Evolutionary conservation across 2,329 filamentous ascomycete species (phyloP).

Genomic region (Metarhizium humberi): DNA sequence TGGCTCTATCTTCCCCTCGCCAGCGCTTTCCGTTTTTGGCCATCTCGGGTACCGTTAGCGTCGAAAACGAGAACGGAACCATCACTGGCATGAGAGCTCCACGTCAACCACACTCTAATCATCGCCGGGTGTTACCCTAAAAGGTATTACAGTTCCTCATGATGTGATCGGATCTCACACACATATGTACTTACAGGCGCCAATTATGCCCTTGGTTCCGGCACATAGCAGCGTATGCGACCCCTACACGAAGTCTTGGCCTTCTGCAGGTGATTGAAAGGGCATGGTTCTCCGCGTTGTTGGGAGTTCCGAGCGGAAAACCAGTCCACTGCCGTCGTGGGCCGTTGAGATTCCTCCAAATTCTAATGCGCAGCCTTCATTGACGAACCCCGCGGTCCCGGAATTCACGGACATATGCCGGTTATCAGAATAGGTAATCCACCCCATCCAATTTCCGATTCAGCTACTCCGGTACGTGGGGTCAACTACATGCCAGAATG

Average conservation of each 20-base stretch:
- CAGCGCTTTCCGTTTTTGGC: conserved; percentile 1
- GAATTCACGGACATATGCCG: no score
- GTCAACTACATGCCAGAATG: no score
- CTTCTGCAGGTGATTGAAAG: no score
- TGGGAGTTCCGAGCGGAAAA: no score
- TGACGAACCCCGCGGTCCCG: no score
- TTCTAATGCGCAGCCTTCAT: no score
- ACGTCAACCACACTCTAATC: not conserved
- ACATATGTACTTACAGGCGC: not conserved
- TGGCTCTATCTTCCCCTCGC: not conserved
- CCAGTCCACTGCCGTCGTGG: no score
- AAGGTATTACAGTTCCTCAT: not conserved
- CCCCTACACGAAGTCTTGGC: not conserved
- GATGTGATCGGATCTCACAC: not conserved
- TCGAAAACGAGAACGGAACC: not conserved
- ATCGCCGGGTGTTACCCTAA: conserved; percentile 2
- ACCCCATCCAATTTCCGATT: no score
- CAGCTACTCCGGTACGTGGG: no score
- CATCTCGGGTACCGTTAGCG: not conserved
- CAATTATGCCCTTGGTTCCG: not conserved
- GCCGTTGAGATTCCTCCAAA: no score
- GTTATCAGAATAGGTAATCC: no score
- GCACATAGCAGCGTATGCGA: not conserved
- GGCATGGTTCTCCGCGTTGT: no score
- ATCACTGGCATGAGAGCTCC: not conserved